These are phyloP conservation scores for Gigaspora rosea DNA, from an alignment of 192 early-diverging fungal genomes.

Conservation along the genomic window DNA sequence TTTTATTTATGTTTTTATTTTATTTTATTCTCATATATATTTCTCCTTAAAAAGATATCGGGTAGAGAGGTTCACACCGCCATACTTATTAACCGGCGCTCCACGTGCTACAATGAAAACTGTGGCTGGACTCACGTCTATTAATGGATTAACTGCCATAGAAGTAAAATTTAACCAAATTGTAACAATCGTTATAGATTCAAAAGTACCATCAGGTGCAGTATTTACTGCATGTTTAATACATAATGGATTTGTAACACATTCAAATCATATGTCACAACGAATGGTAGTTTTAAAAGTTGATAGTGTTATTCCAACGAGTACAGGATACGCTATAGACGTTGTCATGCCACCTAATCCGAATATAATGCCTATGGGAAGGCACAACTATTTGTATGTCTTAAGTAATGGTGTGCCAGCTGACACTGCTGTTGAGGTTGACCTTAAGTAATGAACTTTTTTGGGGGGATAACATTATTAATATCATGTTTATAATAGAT, in stretches of 20 bases:
- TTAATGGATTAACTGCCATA: slow-evolving; percentile 8
- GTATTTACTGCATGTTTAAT: slow-evolving; percentile 46
- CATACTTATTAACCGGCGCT: slow-evolving; percentile 50
- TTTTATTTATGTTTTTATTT: too few species aligned
- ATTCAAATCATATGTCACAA: slow-evolving; percentile 59
- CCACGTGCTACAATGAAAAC: slow-evolving; percentile 42
- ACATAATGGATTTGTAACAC: slow-evolving; percentile 54
- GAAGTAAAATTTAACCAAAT: slow-evolving; percentile 37
- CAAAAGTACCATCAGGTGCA: slow-evolving; percentile 7
- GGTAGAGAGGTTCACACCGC: slow-evolving; percentile 56
- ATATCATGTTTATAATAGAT: too few species aligned
- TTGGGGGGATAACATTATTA: too few species aligned
- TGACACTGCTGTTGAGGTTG: too few species aligned
- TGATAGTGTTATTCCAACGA: neutral
- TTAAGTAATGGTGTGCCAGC: too few species aligned
- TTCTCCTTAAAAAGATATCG: slow-evolving; percentile 52
- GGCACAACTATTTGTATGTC: too few species aligned
- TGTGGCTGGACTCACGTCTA: neutral
- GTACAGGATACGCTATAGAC: too few species aligned
- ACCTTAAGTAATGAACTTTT: too few species aligned
- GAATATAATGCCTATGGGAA: too few species aligned
- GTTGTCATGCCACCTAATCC: too few species aligned
- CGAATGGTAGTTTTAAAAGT: slow-evolving; percentile 33
- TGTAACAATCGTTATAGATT: slow-evolving; percentile 31
- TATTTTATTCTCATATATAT: slow-evolving; percentile 28